Conservation (phyloP, 306 rosid species). For the Argentina anserina region DNA sequence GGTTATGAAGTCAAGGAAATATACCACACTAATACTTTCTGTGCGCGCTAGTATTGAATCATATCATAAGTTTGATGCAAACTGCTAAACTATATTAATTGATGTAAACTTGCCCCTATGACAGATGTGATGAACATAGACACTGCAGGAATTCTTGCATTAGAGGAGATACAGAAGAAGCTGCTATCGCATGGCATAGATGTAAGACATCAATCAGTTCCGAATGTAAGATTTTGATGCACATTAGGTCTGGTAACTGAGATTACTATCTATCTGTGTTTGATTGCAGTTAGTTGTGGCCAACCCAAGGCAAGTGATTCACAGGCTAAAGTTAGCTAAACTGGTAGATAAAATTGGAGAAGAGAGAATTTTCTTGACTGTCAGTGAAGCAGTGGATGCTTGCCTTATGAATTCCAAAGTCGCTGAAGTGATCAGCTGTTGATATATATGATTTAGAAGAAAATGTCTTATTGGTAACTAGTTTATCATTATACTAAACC, state of each 20-base stretch:
- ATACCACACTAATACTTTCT: neutral
- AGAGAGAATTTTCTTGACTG: constrained; percentile 57
- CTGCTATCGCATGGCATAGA: constrained; percentile 44
- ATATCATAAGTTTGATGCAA: neutral
- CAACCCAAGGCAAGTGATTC: constrained; percentile 77
- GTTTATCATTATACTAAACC: neutral
- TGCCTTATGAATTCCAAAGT: constrained; percentile 32
- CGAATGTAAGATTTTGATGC: neutral
- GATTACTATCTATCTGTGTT: neutral
- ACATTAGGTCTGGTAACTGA: neutral
- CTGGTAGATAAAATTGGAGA: constrained; percentile 73
- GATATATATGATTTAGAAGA: neutral
- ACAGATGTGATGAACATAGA: constrained; percentile 70
- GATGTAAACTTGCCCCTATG: neutral
- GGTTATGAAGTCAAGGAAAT: neutral
- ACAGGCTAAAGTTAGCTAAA: constrained; percentile 65
- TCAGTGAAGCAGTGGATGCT: constrained; percentile 76
- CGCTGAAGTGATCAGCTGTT: constrained; percentile 23
- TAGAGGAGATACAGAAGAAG: constrained; percentile 72
- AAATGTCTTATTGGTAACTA: neutral
- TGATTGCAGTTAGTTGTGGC: constrained; percentile 66
- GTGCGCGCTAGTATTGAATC: neutral
- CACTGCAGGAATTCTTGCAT: constrained; percentile 68
- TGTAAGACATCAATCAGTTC: constrained; percentile 28
- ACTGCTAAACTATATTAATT: neutral